These are phyloP conservation scores for Fusarium coffeatum DNA, from an alignment of 2,329 filamentous ascomycete species.

Conservation along the genomic window DNA sequence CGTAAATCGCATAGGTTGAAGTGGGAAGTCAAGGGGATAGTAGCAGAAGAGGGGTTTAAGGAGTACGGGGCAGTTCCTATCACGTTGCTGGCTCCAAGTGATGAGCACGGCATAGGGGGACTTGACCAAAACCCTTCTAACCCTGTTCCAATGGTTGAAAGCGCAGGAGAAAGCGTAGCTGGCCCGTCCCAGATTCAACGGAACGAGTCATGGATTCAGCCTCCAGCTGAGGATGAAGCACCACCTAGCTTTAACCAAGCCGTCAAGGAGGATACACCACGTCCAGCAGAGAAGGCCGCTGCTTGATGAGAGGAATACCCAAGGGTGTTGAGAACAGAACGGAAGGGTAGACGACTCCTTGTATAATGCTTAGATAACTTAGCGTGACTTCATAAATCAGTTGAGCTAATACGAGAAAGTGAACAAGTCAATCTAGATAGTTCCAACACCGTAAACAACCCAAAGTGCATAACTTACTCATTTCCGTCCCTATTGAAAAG, in stretches of 20 bases:
- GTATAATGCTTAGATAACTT: not conserved
- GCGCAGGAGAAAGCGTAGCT: not conserved
- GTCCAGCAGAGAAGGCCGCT: not conserved
- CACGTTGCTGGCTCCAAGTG: conserved; percentile 17
- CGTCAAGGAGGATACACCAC: not conserved
- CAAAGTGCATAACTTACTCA: not conserved
- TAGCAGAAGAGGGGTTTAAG: conserved; percentile 10
- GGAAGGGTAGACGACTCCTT: not conserved
- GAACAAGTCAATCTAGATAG: not conserved
- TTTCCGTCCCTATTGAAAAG: conserved; percentile 20
- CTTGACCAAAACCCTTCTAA: not conserved
- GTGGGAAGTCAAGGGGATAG: conserved; percentile 28
- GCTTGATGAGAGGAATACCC: not conserved
- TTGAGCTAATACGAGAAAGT: not conserved
- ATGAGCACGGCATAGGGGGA: not conserved
- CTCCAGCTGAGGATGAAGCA: conserved; percentile 4
- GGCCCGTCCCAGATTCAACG: not conserved
- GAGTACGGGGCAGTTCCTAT: not conserved
- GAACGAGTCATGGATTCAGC: conserved; percentile 18
- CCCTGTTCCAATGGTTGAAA: no score
- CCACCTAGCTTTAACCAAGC: conserved; percentile 17
- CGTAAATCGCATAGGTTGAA: conserved; percentile 37
- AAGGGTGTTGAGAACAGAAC: not conserved
- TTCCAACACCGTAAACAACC: not conserved
- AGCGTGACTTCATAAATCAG: not conserved